phyloP scores from a whole-genome alignment of 2,329 filamentous ascomycete species.

The Xenoacremonium recifei region DNA sequence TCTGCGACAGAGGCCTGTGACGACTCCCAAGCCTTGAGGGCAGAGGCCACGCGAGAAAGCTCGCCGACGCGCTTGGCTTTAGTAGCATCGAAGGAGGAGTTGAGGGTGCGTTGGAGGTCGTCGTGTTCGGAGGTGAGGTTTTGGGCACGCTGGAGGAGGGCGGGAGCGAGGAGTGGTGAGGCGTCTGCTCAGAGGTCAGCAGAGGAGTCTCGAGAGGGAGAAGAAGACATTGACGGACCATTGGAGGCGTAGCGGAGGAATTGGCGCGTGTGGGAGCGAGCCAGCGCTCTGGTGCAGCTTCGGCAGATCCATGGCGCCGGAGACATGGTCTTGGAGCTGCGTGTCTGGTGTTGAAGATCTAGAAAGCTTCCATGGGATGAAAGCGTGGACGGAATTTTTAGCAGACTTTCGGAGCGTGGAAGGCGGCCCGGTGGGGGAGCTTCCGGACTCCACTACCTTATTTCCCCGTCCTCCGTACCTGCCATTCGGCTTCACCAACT shows the following conservation, averaged over 20 bases:
- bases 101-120: constrained; percentile 49
- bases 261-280: constrained; percentile 20
- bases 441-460: no score
- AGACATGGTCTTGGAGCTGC: constrained; percentile 25
- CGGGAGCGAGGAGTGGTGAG: constrained; percentile 42
- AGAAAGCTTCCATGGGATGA: no score
- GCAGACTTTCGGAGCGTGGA: no score
- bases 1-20: constrained; percentile 53
- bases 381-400: no score
- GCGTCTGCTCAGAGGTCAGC: constrained; percentile 13
- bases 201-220: background rate
- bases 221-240: constrained; percentile 19
- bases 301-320: constrained; percentile 35
- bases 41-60: constrained; percentile 54
- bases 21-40: constrained; percentile 58
- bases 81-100: constrained; percentile 53
- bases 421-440: no score
- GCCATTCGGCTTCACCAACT: no score
- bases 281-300: constrained; percentile 32
- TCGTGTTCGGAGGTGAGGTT: constrained; percentile 58
- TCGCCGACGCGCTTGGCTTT: constrained; percentile 61
- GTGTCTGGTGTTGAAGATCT: constrained; percentile 2
- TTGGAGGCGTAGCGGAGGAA: constrained; percentile 32
- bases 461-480: no score
- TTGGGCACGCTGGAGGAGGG: constrained; percentile 59